Base-by-base conservation (phyloP, 2,329 filamentous ascomycete genomes). In the Colletotrichum graminicola region DNA sequence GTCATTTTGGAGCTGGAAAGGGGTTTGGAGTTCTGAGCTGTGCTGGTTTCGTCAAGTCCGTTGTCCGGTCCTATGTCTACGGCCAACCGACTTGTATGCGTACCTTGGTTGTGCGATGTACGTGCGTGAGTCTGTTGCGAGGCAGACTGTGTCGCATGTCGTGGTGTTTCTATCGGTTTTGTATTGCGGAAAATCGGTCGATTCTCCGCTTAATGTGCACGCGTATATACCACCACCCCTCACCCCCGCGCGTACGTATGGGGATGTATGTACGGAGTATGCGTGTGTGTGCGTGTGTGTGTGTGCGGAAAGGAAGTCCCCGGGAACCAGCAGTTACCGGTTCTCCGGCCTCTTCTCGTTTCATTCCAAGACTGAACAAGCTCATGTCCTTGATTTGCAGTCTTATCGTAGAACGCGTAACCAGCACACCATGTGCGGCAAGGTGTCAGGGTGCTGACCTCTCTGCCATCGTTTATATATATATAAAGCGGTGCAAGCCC, bases 171-270 rank as follows among this genome's bases (percentile, higher is more conserved):
- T 60, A 36, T 60, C 21, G 6, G 39, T 45, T 32, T 52, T 39
- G 32, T 63, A 45, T 18, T 63, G 61, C 61, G 61, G 61, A 63
- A 63, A 63, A 63, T 55, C 61, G 61, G 61, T 36, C 1, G 18
- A 21, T 41, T 63, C 29, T 43, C 61, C 61, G 61, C 47, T 29
- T 26, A 18, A 43, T 3, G 26, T 32, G 21, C 18, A 43, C 6
- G 49, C 21, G 61, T 3, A 32, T 41, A 45, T 5, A 32, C 32
- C 45, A 11, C 21, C 47, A 63, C 16, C 47, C 61, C 32, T n/a
- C 18, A 3, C 10, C 45, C n/a, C 45, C n/a, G 1, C 45, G 21
- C n/a, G 45, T 18, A 4, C 10, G 7, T 45, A 18, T 14, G 11
- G 14, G 8, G 10, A 4, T 32, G 21, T 43, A 7, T 41, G 29